phyloP scores from a whole-genome alignment of 2,329 filamentous ascomycete genomes.

The Dactylellina cionopaga region DNA sequence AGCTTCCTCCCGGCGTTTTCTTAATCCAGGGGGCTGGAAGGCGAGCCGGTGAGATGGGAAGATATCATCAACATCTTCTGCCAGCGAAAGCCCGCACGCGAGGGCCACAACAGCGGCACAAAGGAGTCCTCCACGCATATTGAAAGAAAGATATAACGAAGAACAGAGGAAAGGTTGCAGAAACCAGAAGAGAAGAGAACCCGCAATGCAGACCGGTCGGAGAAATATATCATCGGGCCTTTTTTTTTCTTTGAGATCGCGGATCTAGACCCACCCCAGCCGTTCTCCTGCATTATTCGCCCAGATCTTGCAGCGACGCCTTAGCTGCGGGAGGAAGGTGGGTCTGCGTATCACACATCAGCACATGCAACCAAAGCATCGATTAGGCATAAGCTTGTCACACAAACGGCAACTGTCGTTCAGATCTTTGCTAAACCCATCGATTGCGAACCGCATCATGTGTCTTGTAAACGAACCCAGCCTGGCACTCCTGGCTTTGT shows the following conservation, averaged over 20 bases:
- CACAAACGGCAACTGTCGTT: conserved; percentile 32
- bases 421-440: background rate
- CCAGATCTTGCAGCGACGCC: conserved; percentile 4
- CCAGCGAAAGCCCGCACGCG: background rate
- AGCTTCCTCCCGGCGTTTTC: conserved; percentile 20
- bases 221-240: background rate
- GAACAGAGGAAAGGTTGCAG: background rate
- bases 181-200: background rate
- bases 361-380: background rate
- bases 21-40: conserved; percentile 39
- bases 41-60: conserved; percentile 14
- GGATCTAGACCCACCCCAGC: background rate
- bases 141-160: background rate
- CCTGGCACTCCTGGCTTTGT: background rate
- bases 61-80: background rate
- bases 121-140: conserved; percentile 19
- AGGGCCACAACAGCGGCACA: background rate
- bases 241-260: background rate
- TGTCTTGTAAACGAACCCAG: conserved; percentile 6
- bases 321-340: conserved; percentile 25
- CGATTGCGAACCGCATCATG: conserved; percentile 32
- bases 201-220: background rate
- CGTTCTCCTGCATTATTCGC: background rate
- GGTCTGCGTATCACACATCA: conserved; percentile 16
- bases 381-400: conserved; percentile 3